A percentile compares a stretch with the other conserved stretches of the same genome.
phyloP scores from a whole-genome alignment of 2,329 filamentous ascomycete genomes.

The Fusarium proliferatum region DNA sequence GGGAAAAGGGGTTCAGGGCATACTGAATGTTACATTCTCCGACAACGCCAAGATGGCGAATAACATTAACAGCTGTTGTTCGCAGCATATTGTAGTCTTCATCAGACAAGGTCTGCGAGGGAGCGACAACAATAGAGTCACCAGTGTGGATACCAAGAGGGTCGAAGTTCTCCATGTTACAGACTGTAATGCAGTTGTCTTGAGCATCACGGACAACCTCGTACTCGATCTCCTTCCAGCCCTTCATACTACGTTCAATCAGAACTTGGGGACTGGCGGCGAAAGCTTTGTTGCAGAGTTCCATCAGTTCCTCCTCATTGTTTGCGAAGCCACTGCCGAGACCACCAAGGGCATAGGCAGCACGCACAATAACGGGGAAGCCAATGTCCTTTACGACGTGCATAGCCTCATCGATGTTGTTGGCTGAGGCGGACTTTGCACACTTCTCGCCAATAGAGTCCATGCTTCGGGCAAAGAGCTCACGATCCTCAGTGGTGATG shows the following conservation, averaged over 20 bases:
- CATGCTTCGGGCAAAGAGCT: conserved; percentile 98
- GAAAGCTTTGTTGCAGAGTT: conserved; percentile 94
- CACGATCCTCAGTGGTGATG: conserved; percentile 97
- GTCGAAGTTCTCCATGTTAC: conserved; percentile 99
- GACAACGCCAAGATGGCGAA: conserved; percentile 95
- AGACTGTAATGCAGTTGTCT: conserved; percentile 99
- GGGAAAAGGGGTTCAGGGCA: conserved; percentile 92
- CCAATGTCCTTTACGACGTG: conserved; percentile 90
- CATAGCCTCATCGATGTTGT: conserved; percentile 87
- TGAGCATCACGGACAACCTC: conserved; percentile 95
- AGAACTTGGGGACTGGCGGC: conserved; percentile 95
- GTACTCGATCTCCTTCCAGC: conserved; percentile 99
- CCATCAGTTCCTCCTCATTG: conserved; percentile 82
- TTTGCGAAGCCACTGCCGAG: conserved; percentile 96
- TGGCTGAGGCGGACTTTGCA: conserved; percentile 95
- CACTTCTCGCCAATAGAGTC: conserved; percentile 98
- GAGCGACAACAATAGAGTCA: conserved; percentile 97
- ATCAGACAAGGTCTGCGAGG: conserved; percentile 95
- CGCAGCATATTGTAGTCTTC: conserved; percentile 99
- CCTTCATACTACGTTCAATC: conserved; percentile 98
- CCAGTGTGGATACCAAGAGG: conserved; percentile 97
- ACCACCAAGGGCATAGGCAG: conserved; percentile 94
- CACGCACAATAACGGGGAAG: conserved; percentile 96
- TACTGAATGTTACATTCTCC: conserved; percentile 99
- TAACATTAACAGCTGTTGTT: conserved; percentile 96